These are phyloP conservation scores for Termitomyces sp. DNA, from an alignment of 768 basidiomycete genomes.

Conservation along the genomic window DNA sequence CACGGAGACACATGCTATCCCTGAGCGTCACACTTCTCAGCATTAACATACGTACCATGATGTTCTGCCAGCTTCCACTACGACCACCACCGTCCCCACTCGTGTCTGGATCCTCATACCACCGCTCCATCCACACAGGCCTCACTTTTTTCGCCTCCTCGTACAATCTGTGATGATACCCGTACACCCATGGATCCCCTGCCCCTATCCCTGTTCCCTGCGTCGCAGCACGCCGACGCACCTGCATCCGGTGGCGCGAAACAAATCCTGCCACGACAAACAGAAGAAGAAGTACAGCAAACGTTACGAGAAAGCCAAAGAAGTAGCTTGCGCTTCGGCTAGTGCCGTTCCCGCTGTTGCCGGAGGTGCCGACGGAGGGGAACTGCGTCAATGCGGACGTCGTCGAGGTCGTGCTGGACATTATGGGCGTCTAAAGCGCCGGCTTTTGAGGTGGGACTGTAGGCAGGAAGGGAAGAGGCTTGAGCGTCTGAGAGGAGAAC, in stretches of 20 bases:
- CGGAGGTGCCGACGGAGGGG: slow-evolving; percentile 2
- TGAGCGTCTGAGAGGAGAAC: neutral
- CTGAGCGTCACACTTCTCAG: neutral
- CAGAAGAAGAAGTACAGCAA: slow-evolving; percentile 41
- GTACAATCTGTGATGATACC: neutral
- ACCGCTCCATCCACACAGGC: slow-evolving; percentile 14
- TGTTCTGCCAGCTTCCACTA: slow-evolving; percentile 1
- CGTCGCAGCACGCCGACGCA: slow-evolving; percentile 18
- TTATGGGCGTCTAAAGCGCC: neutral
- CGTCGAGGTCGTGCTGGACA: neutral
- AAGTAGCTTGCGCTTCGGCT: slow-evolving; percentile 38
- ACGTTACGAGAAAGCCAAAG: slow-evolving; percentile 47
- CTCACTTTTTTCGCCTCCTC: neutral
- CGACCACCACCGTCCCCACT: neutral
- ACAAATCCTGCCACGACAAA: slow-evolving; percentile 47
- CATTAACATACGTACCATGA: slow-evolving; percentile 7
- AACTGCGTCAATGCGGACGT: neutral
- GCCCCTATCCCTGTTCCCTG: slow-evolving; percentile 3
- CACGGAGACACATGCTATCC: neutral
- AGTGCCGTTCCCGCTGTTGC: neutral
- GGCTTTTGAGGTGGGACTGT: neutral
- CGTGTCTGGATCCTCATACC: slow-evolving; percentile 6
- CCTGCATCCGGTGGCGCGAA: slow-evolving; percentile 33
- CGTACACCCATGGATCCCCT: slow-evolving; percentile 16
- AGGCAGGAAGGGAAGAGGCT: neutral